Conservation (phyloP, 2,329 filamentous ascomycete genomes). For the Sclerotinia subarctica region DNA sequence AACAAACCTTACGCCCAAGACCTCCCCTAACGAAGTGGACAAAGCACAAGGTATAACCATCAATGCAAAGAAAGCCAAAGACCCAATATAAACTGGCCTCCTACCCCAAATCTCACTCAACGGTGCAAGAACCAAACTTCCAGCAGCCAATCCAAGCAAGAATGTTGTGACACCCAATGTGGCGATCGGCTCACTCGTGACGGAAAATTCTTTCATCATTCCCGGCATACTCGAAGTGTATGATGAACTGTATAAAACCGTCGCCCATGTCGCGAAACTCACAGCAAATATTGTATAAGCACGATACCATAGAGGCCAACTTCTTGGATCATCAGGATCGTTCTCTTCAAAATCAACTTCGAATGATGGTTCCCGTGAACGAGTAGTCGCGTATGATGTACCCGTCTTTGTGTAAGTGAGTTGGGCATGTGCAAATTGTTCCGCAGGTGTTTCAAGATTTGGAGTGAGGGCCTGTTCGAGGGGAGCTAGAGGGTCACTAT, state of each 20-base stretch:
- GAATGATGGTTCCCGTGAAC: conserved; percentile 54
- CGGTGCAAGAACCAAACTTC: conserved; percentile 70
- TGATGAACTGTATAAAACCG: conserved; percentile 70
- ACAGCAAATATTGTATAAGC: conserved; percentile 40
- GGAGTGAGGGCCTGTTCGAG: conserved; percentile 43
- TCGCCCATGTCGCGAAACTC: conserved; percentile 42
- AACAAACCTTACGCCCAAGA: conserved; percentile 73
- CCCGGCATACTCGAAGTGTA: conserved; percentile 72
- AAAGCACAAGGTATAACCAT: conserved; percentile 70
- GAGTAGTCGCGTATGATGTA: conserved; percentile 46
- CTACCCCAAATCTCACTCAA: conserved; percentile 69
- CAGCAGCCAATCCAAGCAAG: conserved; percentile 68
- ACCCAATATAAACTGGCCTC: conserved; percentile 64
- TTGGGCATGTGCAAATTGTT: conserved; percentile 39
- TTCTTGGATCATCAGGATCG: conserved; percentile 62
- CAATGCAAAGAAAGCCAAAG: conserved; percentile 61
- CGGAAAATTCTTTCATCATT: conserved; percentile 64
- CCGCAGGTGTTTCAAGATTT: conserved; percentile 42
- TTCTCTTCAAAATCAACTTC: conserved; percentile 69
- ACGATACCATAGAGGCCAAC: conserved; percentile 58
- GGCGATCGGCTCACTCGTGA: conserved; percentile 55
- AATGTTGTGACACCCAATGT: conserved; percentile 78
- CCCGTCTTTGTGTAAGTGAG: conserved; percentile 42
- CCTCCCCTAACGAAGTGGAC: conserved; percentile 61
- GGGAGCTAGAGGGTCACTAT: conserved; percentile 38